Conservation (phyloP, 2,329 filamentous ascomycete genomes). For the Neofusicoccum sp. region DNA sequence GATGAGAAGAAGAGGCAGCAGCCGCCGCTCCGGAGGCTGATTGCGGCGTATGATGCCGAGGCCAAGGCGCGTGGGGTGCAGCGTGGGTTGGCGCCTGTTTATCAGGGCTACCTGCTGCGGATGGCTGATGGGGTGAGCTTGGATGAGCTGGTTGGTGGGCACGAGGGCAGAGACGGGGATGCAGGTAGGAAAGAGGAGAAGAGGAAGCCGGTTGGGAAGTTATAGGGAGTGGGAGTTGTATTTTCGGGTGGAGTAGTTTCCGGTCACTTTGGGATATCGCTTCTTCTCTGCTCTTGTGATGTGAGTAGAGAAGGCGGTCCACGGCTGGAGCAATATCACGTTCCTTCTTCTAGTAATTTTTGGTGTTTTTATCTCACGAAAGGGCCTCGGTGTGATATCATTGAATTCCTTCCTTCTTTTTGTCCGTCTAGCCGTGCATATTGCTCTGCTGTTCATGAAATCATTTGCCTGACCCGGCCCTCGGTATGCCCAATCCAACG, state of each 20-base stretch:
- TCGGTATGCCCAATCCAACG: not conserved
- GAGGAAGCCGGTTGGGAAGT: not conserved
- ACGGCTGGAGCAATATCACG: too few relatives aligned
- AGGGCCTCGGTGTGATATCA: too few relatives aligned
- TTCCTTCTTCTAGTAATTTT: too few relatives aligned
- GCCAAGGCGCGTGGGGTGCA: not conserved
- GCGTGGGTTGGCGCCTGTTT: conserved; percentile 1
- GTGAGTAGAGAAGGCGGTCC: too few relatives aligned
- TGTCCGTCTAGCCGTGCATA: not conserved
- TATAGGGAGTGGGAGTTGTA: not conserved
- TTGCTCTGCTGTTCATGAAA: not conserved
- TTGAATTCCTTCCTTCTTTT: not conserved
- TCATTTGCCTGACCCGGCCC: not conserved
- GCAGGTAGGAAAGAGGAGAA: not conserved
- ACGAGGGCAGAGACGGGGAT: not conserved
- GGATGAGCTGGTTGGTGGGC: not conserved
- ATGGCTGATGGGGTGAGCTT: conserved; percentile 5
- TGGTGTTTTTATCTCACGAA: too few relatives aligned
- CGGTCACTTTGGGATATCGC: too few relatives aligned
- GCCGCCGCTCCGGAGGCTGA: not conserved
- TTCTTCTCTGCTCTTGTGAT: too few relatives aligned
- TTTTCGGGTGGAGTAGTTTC: not conserved
- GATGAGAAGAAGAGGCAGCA: not conserved
- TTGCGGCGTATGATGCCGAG: conserved; percentile 3
- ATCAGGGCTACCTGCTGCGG: conserved; percentile 9